These are phyloP conservation scores for Pochonia chlamydosporia DNA, from an alignment of 2,329 filamentous ascomycete genomes.

Conservation along the genomic window DNA sequence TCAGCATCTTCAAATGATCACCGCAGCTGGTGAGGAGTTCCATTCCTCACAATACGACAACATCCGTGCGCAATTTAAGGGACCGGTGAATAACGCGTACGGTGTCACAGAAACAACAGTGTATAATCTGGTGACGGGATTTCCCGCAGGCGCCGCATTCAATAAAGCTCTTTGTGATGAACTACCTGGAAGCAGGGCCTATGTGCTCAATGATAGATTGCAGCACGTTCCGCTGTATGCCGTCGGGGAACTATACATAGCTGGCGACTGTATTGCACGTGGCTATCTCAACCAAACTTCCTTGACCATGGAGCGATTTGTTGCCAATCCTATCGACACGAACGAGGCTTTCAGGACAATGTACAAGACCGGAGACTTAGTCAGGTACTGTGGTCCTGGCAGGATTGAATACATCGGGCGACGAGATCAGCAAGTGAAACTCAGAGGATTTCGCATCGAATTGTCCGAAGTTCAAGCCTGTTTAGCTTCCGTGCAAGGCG, in stretches of 20 bases:
- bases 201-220: slow-evolving; percentile 5
- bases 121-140: slow-evolving; percentile 2
- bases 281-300: slow-evolving; percentile 6
- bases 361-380: slow-evolving; percentile 13
- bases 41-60: background rate
- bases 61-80: background rate
- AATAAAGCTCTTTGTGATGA: background rate
- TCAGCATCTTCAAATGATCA: background rate
- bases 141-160: background rate
- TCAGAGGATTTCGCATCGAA: slow-evolving; percentile 12
- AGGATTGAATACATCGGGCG: slow-evolving; percentile 13
- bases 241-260: slow-evolving; percentile 7
- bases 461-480: slow-evolving; percentile 11
- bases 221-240: slow-evolving; percentile 3
- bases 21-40: background rate
- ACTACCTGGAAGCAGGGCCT: background rate
- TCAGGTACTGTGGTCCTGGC: slow-evolving; percentile 9
- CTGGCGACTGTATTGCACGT: slow-evolving; percentile 3
- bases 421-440: slow-evolving; percentile 14
- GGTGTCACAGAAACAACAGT: slow-evolving; percentile 1
- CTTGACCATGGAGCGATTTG: slow-evolving; percentile 7
- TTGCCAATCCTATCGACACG: slow-evolving; percentile 2
- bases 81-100: slow-evolving; percentile 1
- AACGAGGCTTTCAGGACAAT: slow-evolving; percentile 1
- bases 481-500: slow-evolving; percentile 5